Percentiles rank a stretch among this genome's conserved stretches.
phyloP scores from a whole-genome alignment of 2,329 filamentous ascomycete species.

The Ophiognomonia clavigignenti-juglandacearum region DNA sequence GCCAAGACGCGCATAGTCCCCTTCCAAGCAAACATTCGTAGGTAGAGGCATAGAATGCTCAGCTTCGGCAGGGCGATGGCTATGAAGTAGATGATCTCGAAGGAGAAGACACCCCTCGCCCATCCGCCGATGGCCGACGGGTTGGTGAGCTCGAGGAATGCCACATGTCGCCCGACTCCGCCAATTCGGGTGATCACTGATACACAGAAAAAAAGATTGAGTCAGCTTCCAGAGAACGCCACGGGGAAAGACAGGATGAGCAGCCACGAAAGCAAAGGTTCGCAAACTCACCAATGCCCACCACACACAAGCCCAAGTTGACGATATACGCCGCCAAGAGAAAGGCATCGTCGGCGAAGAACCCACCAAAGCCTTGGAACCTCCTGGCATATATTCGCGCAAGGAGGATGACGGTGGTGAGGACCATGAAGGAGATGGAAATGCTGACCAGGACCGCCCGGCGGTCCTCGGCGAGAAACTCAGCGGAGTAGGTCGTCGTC shows the following conservation, averaged over 20 bases:
- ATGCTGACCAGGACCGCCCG: slow-evolving; percentile 15
- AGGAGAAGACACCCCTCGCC: slow-evolving; percentile 22
- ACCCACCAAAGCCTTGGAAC: slow-evolving; percentile 11
- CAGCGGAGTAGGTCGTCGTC: not conserved
- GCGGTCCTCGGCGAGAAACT: slow-evolving; percentile 6
- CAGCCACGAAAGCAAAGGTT: not conserved
- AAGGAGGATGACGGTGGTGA: slow-evolving; percentile 15
- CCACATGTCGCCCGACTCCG: slow-evolving; percentile 22
- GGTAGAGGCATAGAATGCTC: slow-evolving; percentile 25
- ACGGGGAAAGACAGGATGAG: not conserved
- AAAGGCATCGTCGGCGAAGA: slow-evolving; percentile 18
- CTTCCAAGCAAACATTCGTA: slow-evolving; percentile 26
- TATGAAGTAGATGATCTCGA: slow-evolving; percentile 25
- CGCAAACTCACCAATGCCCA: slow-evolving; percentile 17
- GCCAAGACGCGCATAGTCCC: slow-evolving; percentile 18
- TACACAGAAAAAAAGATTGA: not conserved
- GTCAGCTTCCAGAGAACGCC: not conserved
- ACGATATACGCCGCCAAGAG: slow-evolving; percentile 18
- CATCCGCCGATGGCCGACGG: slow-evolving; percentile 18
- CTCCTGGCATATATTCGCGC: slow-evolving; percentile 19
- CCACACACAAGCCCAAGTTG: slow-evolving; percentile 20
- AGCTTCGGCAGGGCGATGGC: slow-evolving; percentile 25
- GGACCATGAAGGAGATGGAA: slow-evolving; percentile 18
- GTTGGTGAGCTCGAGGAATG: slow-evolving; percentile 15
- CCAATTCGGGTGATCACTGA: slow-evolving; percentile 21